phyloP scores from a whole-genome alignment of 129 eudicot species.

The Tagetes erecta region DNA sequence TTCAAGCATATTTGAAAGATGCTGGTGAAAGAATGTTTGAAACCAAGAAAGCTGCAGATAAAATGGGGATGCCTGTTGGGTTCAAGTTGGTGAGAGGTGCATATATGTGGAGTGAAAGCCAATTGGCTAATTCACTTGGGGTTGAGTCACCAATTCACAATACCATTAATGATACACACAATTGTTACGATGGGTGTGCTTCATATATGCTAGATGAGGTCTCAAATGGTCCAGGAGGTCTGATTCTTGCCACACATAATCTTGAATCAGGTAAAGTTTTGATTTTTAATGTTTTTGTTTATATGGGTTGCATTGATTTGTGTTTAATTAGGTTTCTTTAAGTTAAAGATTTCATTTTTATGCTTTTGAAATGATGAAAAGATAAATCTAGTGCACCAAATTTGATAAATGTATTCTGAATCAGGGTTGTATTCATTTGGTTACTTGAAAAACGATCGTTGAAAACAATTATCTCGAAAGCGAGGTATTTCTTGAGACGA shows the following conservation, averaged over 20 bases:
- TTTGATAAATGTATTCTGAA: constrained; percentile 40
- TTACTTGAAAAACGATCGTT: constrained; percentile 35
- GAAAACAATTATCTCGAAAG: constrained; percentile 35
- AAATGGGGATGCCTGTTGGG: constrained; percentile 80
- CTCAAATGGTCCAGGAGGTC: constrained; percentile 58
- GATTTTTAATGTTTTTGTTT: constrained; percentile 3
- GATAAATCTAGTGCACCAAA: constrained; percentile 34
- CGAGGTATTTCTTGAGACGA: constrained; percentile 46
- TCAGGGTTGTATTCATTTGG: constrained; percentile 35
- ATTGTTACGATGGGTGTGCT: constrained; percentile 72
- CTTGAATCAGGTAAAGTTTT: constrained; percentile 72
- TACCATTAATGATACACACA: constrained; percentile 56
- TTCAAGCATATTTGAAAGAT: constrained; percentile 86
- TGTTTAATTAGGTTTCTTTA: neutral
- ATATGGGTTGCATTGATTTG: neutral
- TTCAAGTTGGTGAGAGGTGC: constrained; percentile 95
- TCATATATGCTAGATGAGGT: constrained; percentile 74
- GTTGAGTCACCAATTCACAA: constrained; percentile 77
- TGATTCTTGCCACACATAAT: constrained; percentile 91
- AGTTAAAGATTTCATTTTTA: constrained; percentile 17
- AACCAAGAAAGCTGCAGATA: constrained; percentile 73
- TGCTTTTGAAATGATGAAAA: constrained; percentile 23
- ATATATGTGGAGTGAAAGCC: constrained; percentile 67
- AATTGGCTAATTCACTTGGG: constrained; percentile 60
- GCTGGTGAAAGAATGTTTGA: constrained; percentile 61